Conservation (phyloP, 805 yeast species). For the Schwanniomyces sp. region DNA sequence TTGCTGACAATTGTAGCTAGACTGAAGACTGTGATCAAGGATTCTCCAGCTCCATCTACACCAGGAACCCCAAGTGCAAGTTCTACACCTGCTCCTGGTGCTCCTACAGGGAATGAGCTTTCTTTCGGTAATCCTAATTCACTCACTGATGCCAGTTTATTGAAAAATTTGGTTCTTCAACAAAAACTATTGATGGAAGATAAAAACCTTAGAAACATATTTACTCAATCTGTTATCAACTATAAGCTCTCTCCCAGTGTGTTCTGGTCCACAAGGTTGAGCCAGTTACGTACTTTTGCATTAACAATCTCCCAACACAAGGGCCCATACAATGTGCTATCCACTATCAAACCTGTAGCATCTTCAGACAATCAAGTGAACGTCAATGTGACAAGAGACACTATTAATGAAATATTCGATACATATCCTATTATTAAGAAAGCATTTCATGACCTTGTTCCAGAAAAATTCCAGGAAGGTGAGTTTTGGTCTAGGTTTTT, state of each 20-base stretch:
- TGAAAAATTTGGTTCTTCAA: slow-evolving; percentile 75
- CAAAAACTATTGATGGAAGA: slow-evolving; percentile 73
- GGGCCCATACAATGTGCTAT: slow-evolving; percentile 91
- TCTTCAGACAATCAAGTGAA: slow-evolving; percentile 91
- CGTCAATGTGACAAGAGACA: slow-evolving; percentile 88
- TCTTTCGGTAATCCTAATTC: slow-evolving; percentile 24
- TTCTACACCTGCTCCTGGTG: slow-evolving; percentile 5
- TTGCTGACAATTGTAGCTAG: slow-evolving; percentile 70
- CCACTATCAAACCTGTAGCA: slow-evolving; percentile 92
- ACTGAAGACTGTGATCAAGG: slow-evolving; percentile 53
- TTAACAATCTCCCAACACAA: slow-evolving; percentile 78
- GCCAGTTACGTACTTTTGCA: slow-evolving; percentile 81
- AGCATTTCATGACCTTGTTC: slow-evolving; percentile 90
- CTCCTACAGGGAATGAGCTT: slow-evolving; percentile 11
- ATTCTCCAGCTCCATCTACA: slow-evolving; percentile 21
- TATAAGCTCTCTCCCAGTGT: slow-evolving; percentile 74
- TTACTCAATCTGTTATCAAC: slow-evolving; percentile 84
- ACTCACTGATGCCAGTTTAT: slow-evolving; percentile 46
- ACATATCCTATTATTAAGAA: slow-evolving; percentile 89
- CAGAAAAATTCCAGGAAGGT: slow-evolving; percentile 74
- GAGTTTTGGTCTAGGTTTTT: slow-evolving; percentile 97
- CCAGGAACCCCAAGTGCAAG: slow-evolving; percentile 4
- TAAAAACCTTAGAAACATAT: slow-evolving; percentile 65
- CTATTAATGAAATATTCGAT: slow-evolving; percentile 82
- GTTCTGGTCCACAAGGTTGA: slow-evolving; percentile 84